Conservation (phyloP, 2,329 filamentous ascomycete species). For the Colletotrichum tabaci region DNA sequence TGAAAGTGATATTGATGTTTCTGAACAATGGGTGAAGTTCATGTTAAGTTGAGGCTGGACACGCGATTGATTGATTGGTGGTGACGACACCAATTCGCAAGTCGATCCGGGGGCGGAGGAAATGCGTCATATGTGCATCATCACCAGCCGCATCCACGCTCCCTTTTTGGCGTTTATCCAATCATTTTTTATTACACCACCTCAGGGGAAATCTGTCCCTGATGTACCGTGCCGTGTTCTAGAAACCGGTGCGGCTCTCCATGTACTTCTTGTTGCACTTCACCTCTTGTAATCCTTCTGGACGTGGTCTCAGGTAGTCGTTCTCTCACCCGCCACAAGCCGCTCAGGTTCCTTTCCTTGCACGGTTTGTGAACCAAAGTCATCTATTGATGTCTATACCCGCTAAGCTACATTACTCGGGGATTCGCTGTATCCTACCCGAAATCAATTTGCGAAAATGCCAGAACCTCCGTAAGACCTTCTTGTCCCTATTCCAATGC, state of each 20-base stretch:
- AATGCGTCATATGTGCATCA: conserved; percentile 27
- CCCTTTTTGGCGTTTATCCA: neutral
- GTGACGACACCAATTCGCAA: conserved; percentile 16
- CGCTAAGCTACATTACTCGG: too few species aligned
- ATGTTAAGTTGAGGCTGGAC: neutral
- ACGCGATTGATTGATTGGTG: neutral
- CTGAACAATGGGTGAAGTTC: neutral
- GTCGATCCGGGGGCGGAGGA: neutral
- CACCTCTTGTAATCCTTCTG: too few species aligned
- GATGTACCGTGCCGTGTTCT: neutral
- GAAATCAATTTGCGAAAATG: neutral
- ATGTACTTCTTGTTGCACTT: too few species aligned
- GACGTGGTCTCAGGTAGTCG: too few species aligned
- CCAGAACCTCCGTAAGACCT: neutral
- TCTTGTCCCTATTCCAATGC: neutral
- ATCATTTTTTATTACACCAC: too few species aligned
- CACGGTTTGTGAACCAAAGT: too few species aligned
- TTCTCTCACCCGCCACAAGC: too few species aligned
- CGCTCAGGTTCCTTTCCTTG: too few species aligned
- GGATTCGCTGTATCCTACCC: neutral
- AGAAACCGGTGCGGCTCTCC: neutral
- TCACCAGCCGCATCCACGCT: neutral
- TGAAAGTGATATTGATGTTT: neutral
- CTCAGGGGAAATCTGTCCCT: neutral
- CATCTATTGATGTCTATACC: too few species aligned